Evolutionary conservation across 179 eudicot species (phyloP), one percentile per base, ranked within the genome.

Genomic region (Silene noctiflora): DNA sequence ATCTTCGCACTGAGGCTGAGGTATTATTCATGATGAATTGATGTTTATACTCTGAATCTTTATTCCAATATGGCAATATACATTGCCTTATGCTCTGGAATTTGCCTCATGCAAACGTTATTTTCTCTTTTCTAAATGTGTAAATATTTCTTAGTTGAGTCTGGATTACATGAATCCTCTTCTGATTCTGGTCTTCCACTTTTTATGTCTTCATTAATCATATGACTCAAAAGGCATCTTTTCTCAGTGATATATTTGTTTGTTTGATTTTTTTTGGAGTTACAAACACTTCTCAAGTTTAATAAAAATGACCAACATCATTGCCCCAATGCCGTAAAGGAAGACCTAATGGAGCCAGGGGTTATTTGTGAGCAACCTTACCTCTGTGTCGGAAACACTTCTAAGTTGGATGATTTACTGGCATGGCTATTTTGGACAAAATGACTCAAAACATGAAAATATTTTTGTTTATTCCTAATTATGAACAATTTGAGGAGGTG

Each of bases 1-100:
- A 95, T 89, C 91, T 95, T 77, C 97, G 94, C 8, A 85, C 99
- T 58, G 99, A 89, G 84, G 96, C 97, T 71, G 93, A 95, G 97
- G 99, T 93, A 83, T 83, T 71, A 13, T 73, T 74, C 22, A 29
- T 69, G 69, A 77, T 48, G 61, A 58, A 42, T 14, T 75, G 58
- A 31, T 83, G 17, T 13, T 13, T 77, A 63, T 62, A 31, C 53
- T 70, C 29, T 44, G 46, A 67, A 12, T 66, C 27, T 33, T 24
- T 44, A 20, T 56, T 56, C 14, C 10, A 21, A 51, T 44, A 20
- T 56, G 35, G 9, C 10, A 21, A 51, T 53, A 14, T 35, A 16
- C 59, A 44, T 81, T 58, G 8, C 6, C 62, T 19, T 59, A 12
- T 25, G 59, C 62, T 42, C 8, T 68, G 76, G 25, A 44, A 24